A percentile compares a stretch with the other conserved stretches of the same genome.
Conservation (phyloP, 2,329 filamentous ascomycete species). For the Keithomyces neogunnii region DNA sequence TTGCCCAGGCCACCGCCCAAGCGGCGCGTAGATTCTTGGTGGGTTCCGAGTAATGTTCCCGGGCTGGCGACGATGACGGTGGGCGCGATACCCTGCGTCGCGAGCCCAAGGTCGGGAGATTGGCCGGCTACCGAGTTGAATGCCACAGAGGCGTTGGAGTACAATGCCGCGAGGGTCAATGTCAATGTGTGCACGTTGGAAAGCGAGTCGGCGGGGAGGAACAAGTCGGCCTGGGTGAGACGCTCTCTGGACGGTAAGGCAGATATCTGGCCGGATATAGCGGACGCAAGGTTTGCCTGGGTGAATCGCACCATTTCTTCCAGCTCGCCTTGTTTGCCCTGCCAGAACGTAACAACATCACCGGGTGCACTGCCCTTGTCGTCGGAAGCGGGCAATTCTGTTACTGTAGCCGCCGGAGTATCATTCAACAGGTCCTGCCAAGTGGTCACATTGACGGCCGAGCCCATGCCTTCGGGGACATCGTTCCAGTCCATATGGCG, state of each 20-base stretch:
- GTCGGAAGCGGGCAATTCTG: slow-evolving; percentile 56
- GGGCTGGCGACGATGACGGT: slow-evolving; percentile 77
- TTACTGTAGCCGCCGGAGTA: slow-evolving; percentile 45
- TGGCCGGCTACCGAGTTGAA: slow-evolving; percentile 80
- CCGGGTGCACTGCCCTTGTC: slow-evolving; percentile 39
- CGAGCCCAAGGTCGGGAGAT: slow-evolving; percentile 61
- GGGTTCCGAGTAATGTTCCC: slow-evolving; percentile 59
- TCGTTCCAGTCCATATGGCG: slow-evolving; percentile 94
- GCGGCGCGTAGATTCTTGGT: slow-evolving; percentile 51
- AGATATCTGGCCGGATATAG: slow-evolving; percentile 67
- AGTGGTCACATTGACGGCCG: slow-evolving; percentile 72
- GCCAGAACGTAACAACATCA: slow-evolving; percentile 61
- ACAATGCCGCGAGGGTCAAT: slow-evolving; percentile 74
- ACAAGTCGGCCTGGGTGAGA: slow-evolving; percentile 65
- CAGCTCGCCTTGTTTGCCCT: slow-evolving; percentile 37
- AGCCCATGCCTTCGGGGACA: slow-evolving; percentile 67
- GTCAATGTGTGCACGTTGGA: slow-evolving; percentile 71
- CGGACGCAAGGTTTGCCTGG: slow-evolving; percentile 79
- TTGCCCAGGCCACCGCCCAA: slow-evolving; percentile 56
- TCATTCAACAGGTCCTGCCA: slow-evolving; percentile 88
- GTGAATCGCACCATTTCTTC: slow-evolving; percentile 76
- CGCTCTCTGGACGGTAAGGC: slow-evolving; percentile 69
- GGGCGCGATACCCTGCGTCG: slow-evolving; percentile 66
- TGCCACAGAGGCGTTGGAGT: slow-evolving; percentile 74
- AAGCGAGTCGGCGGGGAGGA: slow-evolving; percentile 77